phyloP scores from a whole-genome alignment of 352 stramenopile species.

The Globisporangium ultimum region DNA sequence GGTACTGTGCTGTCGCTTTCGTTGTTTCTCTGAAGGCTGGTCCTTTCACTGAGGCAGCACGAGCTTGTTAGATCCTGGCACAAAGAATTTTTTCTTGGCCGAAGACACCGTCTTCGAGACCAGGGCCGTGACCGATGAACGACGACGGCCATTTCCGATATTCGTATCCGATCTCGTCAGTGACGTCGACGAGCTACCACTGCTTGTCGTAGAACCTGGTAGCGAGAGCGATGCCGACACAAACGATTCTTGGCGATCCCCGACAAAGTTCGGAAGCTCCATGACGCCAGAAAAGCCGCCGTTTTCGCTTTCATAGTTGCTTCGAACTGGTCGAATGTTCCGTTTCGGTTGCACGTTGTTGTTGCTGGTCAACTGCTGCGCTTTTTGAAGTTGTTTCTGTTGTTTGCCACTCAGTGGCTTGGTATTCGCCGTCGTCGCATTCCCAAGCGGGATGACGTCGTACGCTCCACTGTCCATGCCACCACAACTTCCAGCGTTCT shows the following conservation, averaged over 20 bases:
- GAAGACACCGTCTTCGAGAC: constrained; percentile 58
- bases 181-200: constrained; percentile 2
- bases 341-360: constrained; percentile 7
- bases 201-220: constrained; percentile 13
- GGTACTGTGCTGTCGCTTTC: background rate
- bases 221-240: background rate
- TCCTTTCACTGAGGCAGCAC: constrained; percentile 10
- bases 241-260: constrained; percentile 19
- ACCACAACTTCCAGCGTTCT: constrained; percentile 8
- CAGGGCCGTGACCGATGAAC: constrained; percentile 35
- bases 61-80: constrained; percentile 9
- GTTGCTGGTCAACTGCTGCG: constrained; percentile 13
- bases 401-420: constrained; percentile 20
- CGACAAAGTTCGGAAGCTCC: constrained; percentile 51
- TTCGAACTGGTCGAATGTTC: constrained; percentile 28
- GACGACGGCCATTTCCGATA: constrained; percentile 1
- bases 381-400: constrained; percentile 31
- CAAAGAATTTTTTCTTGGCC: constrained; percentile 47
- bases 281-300: constrained; percentile 55
- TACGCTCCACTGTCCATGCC: constrained; percentile 20
- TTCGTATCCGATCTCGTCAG: background rate
- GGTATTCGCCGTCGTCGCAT: constrained; percentile 1
- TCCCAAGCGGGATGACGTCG: constrained; percentile 41
- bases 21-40: background rate
- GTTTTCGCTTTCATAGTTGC: constrained; percentile 21